These are phyloP conservation scores for Pulveroboletus sp. DNA, from an alignment of 768 basidiomycete genomes.

Conservation along the genomic window DNA sequence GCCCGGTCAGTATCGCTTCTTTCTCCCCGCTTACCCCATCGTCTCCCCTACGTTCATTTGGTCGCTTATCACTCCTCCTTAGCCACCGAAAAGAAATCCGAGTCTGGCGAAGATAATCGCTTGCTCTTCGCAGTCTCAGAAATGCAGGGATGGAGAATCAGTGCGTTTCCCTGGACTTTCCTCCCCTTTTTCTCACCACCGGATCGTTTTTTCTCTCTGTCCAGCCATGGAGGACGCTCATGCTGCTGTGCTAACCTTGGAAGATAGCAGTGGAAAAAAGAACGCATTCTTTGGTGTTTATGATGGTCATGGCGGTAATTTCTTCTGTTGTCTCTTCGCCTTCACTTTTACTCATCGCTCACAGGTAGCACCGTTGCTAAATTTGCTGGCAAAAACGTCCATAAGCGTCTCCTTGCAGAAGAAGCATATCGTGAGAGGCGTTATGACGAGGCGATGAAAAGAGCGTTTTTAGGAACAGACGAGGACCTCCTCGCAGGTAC, in stretches of 20 bases:
- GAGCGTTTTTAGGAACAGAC: slow-evolving; percentile 89
- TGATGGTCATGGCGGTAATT: slow-evolving; percentile 93
- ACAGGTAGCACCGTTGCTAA: slow-evolving; percentile 79
- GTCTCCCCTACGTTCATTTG: not conserved
- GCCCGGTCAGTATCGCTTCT: slow-evolving; percentile 50
- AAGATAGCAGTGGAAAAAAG: slow-evolving; percentile 40
- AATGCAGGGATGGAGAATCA: slow-evolving; percentile 99
- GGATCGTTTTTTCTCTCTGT: not conserved
- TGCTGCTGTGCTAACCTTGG: slow-evolving; percentile 65
- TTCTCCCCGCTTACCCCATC: not conserved
- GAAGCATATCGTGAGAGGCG: slow-evolving; percentile 65
- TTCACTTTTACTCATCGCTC: slow-evolving; percentile 1
- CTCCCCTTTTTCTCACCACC: not conserved
- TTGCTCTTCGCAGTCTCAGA: slow-evolving; percentile 79
- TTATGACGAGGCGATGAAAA: slow-evolving; percentile 77
- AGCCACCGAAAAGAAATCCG: slow-evolving; percentile 83
- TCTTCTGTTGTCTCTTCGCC: not conserved
- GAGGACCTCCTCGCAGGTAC: slow-evolving; percentile 85
- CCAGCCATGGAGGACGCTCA: slow-evolving; percentile 98
- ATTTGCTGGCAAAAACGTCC: slow-evolving; percentile 82
- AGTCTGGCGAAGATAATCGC: slow-evolving; percentile 63
- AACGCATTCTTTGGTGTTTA: slow-evolving; percentile 95
- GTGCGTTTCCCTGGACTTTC: slow-evolving; percentile 48
- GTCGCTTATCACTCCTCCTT: slow-evolving; percentile 15
- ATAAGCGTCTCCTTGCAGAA: slow-evolving; percentile 69